phyloP scores from a whole-genome alignment of 2,329 filamentous ascomycete species.

The Corynespora cassiicola region DNA sequence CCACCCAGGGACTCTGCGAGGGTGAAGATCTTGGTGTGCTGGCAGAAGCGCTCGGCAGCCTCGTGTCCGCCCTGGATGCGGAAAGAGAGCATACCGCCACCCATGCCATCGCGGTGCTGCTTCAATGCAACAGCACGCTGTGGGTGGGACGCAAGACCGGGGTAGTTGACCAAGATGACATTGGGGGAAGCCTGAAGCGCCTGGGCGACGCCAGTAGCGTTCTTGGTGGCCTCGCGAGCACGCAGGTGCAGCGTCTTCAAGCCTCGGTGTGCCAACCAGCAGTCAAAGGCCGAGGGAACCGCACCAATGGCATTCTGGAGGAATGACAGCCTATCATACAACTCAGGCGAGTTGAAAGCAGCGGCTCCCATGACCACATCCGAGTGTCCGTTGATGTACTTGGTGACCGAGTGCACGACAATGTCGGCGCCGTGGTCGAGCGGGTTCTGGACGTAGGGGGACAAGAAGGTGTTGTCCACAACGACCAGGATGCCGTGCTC shows the following conservation, averaged over 20 bases:
- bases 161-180: slow-evolving; percentile 93
- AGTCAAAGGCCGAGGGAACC: slow-evolving; percentile 93
- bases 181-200: slow-evolving; percentile 80
- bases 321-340: slow-evolving; percentile 81
- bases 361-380: slow-evolving; percentile 98
- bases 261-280: slow-evolving; percentile 96
- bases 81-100: slow-evolving; percentile 97
- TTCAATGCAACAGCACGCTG: slow-evolving; percentile 84
- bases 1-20: slow-evolving; percentile 92
- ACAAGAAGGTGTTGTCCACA: slow-evolving; percentile 99
- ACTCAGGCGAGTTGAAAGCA: slow-evolving; percentile 85
- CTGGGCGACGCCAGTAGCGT: slow-evolving; percentile 78
- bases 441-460: slow-evolving; percentile 95
- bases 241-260: slow-evolving; percentile 96
- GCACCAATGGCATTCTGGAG: slow-evolving; percentile 97
- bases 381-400: slow-evolving; percentile 97
- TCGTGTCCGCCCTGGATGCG: slow-evolving; percentile 84
- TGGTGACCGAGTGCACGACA: slow-evolving; percentile 95
- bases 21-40: slow-evolving; percentile 86
- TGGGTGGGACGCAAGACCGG: slow-evolving; percentile 84
- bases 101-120: slow-evolving; percentile 93
- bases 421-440: slow-evolving; percentile 95
- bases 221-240: slow-evolving; percentile 81
- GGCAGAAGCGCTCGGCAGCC: slow-evolving; percentile 92
- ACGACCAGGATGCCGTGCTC: slow-evolving; percentile 90